Conservation (phyloP, 352 stramenopile species). For the Globisporangium alternatum region DNA sequence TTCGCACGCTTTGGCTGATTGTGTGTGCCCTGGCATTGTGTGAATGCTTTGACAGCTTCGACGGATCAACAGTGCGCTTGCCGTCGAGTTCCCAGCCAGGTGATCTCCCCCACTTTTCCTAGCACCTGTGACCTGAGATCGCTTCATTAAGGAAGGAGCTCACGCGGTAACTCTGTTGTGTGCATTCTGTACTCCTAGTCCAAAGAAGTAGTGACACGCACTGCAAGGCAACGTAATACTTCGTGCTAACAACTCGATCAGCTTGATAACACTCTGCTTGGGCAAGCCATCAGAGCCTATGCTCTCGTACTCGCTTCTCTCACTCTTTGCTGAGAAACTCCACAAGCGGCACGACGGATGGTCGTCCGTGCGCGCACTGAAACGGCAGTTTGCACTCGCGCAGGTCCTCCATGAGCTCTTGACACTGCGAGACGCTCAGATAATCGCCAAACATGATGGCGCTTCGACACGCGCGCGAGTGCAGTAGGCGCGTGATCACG, state of each 20-base stretch:
- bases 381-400: conserved; percentile 84
- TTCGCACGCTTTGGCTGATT: not conserved
- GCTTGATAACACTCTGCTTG: too few relatives aligned
- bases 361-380: conserved; percentile 88
- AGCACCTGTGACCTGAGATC: not conserved
- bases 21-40: not conserved
- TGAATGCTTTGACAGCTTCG: conserved; percentile 32
- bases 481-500: conserved; percentile 78
- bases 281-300: too few relatives aligned
- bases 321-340: conserved; percentile 38
- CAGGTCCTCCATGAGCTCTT: conserved; percentile 67
- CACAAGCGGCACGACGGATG: conserved; percentile 84
- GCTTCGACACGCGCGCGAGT: conserved; percentile 88
- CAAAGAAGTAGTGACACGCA: conserved; percentile 17
- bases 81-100: conserved; percentile 28
- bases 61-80: conserved; percentile 57
- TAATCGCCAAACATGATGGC: conserved; percentile 93
- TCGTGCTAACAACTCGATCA: not conserved
- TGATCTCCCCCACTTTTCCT: not conserved
- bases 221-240: not conserved
- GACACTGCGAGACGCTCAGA: conserved; percentile 65
- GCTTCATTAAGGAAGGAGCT: not conserved
- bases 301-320: not conserved
- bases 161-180: not conserved
- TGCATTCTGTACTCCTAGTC: conserved; percentile 4